Evolutionary conservation across 306 rosid species (phyloP).

Genomic region (Cucurbita maxima): DNA sequence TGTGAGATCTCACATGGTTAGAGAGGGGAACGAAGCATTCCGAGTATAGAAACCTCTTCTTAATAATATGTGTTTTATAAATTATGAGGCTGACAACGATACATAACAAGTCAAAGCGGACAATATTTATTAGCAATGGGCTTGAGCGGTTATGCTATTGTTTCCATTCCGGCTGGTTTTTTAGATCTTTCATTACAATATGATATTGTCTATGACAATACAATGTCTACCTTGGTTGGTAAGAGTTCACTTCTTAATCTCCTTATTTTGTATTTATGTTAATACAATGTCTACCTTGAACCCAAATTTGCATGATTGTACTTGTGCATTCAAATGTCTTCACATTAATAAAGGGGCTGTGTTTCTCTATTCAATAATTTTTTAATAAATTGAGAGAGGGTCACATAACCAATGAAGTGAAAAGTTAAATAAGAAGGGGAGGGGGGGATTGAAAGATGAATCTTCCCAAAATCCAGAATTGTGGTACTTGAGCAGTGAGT

Average conservation of each 20-base stretch:
- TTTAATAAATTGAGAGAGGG: not conserved
- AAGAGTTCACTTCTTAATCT: too few species aligned
- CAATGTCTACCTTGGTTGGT: not conserved
- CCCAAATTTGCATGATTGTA: not conserved
- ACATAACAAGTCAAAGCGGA: too few species aligned
- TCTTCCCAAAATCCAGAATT: constrained; percentile 2
- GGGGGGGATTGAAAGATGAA: not conserved
- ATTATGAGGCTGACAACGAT: too few species aligned
- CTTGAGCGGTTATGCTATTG: not conserved
- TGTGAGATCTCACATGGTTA: too few species aligned
- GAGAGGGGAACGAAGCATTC: too few species aligned
- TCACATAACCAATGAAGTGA: not conserved
- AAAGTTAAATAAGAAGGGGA: not conserved
- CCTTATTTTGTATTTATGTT: too few species aligned
- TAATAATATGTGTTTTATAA: too few species aligned
- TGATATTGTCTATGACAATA: not conserved
- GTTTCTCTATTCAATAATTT: not conserved
- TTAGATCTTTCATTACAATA: not conserved
- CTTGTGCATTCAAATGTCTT: not conserved
- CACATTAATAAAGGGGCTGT: not conserved
- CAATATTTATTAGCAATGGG: too few species aligned
- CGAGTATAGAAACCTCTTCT: too few species aligned
- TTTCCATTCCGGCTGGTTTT: not conserved
- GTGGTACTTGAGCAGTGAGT: constrained; percentile 8
- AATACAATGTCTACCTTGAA: not conserved